These are phyloP conservation scores for Suhomyces bolitotheri DNA, from an alignment of 1,139 yeast genomes.

Conservation along the genomic window DNA sequence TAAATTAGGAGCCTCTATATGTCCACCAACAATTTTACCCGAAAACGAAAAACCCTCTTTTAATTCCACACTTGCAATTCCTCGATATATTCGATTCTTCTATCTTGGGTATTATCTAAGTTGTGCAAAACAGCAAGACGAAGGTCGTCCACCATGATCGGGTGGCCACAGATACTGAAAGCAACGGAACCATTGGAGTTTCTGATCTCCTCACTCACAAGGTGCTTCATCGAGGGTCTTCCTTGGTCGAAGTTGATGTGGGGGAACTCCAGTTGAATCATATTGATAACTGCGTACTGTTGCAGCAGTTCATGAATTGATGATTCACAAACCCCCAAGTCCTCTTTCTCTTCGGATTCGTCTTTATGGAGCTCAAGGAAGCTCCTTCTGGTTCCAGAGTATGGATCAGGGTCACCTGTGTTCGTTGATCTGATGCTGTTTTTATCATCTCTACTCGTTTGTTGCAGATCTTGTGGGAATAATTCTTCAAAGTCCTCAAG, in stretches of 20 bases:
- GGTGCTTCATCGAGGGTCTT: conserved; percentile 42
- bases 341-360: neutral
- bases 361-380: neutral
- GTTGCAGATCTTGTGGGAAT: neutral
- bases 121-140: conserved; percentile 2
- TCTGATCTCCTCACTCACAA: conserved; percentile 37
- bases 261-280: conserved; percentile 4
- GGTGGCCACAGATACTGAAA: conserved; percentile 51
- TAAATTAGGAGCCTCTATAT: too few species aligned
- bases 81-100: conserved; percentile 12
- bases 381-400: neutral
- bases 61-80: conserved; percentile 9
- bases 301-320: neutral
- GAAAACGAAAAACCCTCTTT: too few species aligned
- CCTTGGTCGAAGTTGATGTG: conserved; percentile 34
- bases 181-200: conserved; percentile 29
- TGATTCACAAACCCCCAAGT: neutral
- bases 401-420: neutral
- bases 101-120: conserved; percentile 2
- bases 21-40: too few species aligned
- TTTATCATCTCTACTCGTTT: neutral
- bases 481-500: neutral
- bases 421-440: neutral
- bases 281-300: neutral
- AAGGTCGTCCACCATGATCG: conserved; percentile 48